Conservation (phyloP, 1,284 basidiomycete genomes). For the Tilletiopsis washingtonensis region DNA sequence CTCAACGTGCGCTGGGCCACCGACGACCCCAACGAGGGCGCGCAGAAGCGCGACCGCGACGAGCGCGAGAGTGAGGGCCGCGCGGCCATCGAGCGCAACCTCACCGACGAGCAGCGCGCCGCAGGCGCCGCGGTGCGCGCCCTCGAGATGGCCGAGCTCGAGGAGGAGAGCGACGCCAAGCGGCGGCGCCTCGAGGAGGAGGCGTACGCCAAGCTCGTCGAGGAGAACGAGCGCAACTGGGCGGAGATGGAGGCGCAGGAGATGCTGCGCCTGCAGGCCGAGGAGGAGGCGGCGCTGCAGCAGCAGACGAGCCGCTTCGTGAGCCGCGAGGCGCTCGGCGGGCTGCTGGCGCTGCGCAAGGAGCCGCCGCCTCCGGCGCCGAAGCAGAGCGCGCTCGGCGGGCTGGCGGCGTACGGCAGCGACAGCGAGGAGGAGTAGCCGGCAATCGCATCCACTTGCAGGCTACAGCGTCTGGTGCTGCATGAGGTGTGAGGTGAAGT, state of each 20-base stretch:
- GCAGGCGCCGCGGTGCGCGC: neutral
- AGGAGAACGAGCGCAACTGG: conserved; percentile 41
- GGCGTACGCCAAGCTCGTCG: conserved; percentile 32
- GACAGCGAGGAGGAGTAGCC: conserved; percentile 23
- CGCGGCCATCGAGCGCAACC: conserved; percentile 24
- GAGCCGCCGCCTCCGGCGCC: conserved; percentile 3
- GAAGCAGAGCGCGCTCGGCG: conserved; percentile 12
- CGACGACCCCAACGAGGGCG: conserved; percentile 39
- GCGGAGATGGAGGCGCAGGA: conserved; percentile 23
- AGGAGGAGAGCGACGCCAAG: conserved; percentile 21
- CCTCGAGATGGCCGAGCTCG: too few relatives aligned
- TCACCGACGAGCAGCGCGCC: conserved; percentile 26
- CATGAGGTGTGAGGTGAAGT: too few relatives aligned
- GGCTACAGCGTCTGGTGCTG: too few relatives aligned
- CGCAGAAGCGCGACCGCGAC: conserved; percentile 24
- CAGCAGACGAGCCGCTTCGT: conserved; percentile 12
- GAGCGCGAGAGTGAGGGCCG: conserved; percentile 26
- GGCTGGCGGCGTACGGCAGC: conserved; percentile 37
- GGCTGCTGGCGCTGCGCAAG: conserved; percentile 14
- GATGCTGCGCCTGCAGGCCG: neutral
- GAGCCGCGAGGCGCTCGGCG: conserved; percentile 20
- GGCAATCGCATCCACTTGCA: too few relatives aligned
- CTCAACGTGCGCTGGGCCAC: conserved; percentile 59
- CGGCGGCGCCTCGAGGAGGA: conserved; percentile 24
- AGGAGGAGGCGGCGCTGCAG: neutral